A percentile compares a stretch with the other conserved stretches of the same genome.
These are phyloP conservation scores for Monsonia emarginata DNA, from an alignment of 441 rosid species.

Conservation along the genomic window DNA sequence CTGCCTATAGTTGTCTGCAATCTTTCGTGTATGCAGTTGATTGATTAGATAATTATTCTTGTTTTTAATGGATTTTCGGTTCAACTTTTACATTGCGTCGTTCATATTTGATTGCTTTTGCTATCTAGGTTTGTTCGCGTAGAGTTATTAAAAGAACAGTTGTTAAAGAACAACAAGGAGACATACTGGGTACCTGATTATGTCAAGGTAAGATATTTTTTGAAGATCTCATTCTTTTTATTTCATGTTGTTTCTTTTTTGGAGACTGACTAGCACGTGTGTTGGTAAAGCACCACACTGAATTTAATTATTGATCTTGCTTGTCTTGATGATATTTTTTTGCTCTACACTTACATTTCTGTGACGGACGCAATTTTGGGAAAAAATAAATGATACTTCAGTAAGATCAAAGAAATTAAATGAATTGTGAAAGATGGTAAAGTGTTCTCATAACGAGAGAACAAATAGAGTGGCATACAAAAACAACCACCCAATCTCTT, in stretches of 20 bases:
- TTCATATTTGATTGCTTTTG: constrained; percentile 8
- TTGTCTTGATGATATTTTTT: too few relatives aligned
- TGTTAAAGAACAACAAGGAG: constrained; percentile 75
- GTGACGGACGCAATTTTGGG: not conserved
- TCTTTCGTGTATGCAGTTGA: not conserved
- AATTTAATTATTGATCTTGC: not conserved
- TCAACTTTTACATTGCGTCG: not conserved
- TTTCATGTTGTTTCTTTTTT: not conserved
- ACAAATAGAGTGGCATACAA: not conserved
- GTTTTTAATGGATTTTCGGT: not conserved
- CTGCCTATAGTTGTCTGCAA: not conserved
- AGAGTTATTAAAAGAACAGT: constrained; percentile 63
- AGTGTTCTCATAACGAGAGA: not conserved
- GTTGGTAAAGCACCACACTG: too few relatives aligned
- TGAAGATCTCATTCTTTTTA: not conserved
- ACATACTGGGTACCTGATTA: constrained; percentile 97
- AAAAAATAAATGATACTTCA: not conserved
- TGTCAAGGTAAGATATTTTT: constrained; percentile 62
- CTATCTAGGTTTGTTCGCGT: constrained; percentile 80
- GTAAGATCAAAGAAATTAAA: not conserved
- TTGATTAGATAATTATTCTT: not conserved
- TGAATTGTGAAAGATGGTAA: not conserved
- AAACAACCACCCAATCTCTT: not conserved
- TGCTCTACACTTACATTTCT: not conserved
- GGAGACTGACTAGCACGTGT: not conserved